phyloP scores from a whole-genome alignment of 2,329 filamentous ascomycete species.

The Ophiobolus disseminans region DNA sequence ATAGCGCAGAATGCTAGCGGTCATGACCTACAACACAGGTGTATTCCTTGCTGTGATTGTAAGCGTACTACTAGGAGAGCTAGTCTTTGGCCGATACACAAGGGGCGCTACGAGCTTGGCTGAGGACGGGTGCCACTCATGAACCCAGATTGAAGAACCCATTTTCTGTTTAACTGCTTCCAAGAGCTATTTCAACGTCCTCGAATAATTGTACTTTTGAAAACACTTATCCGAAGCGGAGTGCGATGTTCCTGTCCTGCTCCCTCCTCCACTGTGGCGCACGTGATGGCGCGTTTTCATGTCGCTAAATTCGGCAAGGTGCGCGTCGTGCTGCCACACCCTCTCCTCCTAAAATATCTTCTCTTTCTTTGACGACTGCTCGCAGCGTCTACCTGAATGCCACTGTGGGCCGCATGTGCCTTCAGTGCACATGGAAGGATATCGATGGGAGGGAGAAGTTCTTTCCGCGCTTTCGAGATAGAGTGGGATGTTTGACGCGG shows the following conservation, averaged over 20 bases:
- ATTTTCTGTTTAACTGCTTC: too few relatives aligned
- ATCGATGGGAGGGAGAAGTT: too few relatives aligned
- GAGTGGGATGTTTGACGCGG: too few relatives aligned
- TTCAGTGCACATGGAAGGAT: too few relatives aligned
- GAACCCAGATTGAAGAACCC: not conserved
- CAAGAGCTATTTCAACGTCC: too few relatives aligned
- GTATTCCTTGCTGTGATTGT: conserved; percentile 40
- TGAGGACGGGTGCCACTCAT: conserved; percentile 38
- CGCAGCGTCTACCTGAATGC: not conserved
- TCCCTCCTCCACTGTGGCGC: not conserved
- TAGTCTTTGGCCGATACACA: conserved; percentile 38
- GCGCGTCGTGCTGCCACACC: not conserved
- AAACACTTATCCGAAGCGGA: too few relatives aligned
- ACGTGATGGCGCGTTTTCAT: not conserved
- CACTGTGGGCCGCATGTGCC: too few relatives aligned
- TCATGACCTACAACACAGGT: conserved; percentile 44
- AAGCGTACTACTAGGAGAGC: conserved; percentile 37
- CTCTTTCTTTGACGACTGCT: not conserved
- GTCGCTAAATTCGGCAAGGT: not conserved
- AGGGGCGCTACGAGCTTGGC: conserved; percentile 23
- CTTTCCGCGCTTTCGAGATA: too few relatives aligned
- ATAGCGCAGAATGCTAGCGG: conserved; percentile 35
- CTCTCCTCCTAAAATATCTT: not conserved
- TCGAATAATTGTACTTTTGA: too few relatives aligned
- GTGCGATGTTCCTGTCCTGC: not conserved